A percentile compares a stretch with the other conserved stretches of the same genome.
phyloP scores from a whole-genome alignment of 768 basidiomycete genomes.

The Rhodosporidiobolus sp. region DNA sequence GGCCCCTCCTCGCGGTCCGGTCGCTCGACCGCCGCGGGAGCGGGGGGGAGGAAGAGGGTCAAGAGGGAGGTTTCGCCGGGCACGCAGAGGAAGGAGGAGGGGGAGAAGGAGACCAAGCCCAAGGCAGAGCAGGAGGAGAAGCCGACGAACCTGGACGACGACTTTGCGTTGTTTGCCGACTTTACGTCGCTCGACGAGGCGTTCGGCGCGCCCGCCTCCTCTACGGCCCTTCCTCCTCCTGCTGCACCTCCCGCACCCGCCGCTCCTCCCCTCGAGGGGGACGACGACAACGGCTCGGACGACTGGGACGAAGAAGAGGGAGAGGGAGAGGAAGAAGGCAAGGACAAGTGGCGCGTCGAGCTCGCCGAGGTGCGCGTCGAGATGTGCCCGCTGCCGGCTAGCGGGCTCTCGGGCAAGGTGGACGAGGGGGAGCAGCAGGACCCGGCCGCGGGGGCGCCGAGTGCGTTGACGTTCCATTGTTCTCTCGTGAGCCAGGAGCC shows the following conservation, averaged over 20 bases:
- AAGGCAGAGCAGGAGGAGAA: neutral
- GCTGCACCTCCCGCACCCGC: neutral
- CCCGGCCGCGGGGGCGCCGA: conserved; percentile 6
- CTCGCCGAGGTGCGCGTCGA: conserved; percentile 31
- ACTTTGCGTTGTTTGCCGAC: conserved; percentile 22
- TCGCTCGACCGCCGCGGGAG: too few relatives aligned
- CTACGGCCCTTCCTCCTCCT: neutral
- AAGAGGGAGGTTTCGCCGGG: neutral
- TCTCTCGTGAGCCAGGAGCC: too few relatives aligned
- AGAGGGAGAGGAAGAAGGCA: neutral
- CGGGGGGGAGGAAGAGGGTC: neutral
- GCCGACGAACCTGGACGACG: neutral
- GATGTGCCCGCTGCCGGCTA: conserved; percentile 1
- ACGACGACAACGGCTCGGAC: neutral
- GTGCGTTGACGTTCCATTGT: neutral
- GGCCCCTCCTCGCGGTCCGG: neutral
- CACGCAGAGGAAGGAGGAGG: neutral
- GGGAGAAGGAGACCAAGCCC: neutral
- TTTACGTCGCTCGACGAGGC: conserved; percentile 35
- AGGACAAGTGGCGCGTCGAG: conserved; percentile 16
- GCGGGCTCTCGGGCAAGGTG: too few relatives aligned
- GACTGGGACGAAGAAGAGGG: conserved; percentile 2
- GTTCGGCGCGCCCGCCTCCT: conserved; percentile 20
- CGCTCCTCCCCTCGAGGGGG: neutral
- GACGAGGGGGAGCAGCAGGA: too few relatives aligned